These are phyloP conservation scores for Cucurbita maxima DNA, from an alignment of 306 rosid species.

Conservation along the genomic window DNA sequence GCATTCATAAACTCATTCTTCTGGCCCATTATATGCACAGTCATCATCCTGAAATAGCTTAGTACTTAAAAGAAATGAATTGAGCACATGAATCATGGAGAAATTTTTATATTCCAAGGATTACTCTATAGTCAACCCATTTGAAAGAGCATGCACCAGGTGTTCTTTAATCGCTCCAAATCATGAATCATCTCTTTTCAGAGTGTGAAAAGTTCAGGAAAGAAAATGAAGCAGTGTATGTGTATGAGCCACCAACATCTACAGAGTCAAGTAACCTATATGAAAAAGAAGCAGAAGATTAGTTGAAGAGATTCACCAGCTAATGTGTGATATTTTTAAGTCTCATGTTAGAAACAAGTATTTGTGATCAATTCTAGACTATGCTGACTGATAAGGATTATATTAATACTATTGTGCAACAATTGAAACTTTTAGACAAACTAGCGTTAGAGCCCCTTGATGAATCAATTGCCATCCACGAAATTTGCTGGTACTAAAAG, in stretches of 20 bases:
- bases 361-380: background rate
- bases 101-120: background rate
- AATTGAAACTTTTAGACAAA: background rate
- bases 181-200: background rate
- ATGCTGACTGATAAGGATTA: background rate
- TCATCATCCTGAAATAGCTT: background rate
- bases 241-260: background rate
- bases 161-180: background rate
- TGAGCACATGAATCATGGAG: background rate
- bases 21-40: background rate
- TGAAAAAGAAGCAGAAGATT: background rate
- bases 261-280: background rate
- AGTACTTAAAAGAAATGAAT: background rate
- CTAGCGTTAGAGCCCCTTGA: background rate
- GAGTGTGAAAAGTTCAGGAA: background rate
- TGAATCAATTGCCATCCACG: background rate
- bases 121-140: background rate
- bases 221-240: background rate
- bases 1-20: background rate
- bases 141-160: too few relatives aligned
- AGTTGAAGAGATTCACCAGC: background rate
- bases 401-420: background rate
- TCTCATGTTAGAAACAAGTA: background rate
- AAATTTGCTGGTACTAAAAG: background rate
- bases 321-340: background rate